Evolutionary conservation across 208 protist genomes (phyloP).

Genomic region (Tritrichomonas musculus): DNA sequence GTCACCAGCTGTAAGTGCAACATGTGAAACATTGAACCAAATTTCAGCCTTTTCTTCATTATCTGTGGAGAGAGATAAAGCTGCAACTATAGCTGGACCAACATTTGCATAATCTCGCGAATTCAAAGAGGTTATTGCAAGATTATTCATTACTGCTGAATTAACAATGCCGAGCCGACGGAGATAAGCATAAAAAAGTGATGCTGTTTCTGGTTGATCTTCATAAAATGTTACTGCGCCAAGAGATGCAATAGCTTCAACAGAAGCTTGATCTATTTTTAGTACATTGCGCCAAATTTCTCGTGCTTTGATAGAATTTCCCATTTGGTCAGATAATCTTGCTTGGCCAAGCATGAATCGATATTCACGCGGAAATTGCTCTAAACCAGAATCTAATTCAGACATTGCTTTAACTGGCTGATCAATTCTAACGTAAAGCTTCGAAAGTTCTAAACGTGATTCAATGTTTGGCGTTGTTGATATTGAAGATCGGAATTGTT

Average conservation of each 20-base stretch:
- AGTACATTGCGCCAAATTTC: neutral
- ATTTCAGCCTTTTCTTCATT: neutral
- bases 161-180: neutral
- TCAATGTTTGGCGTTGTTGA: neutral
- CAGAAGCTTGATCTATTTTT: neutral
- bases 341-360: neutral
- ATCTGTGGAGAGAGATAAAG: neutral
- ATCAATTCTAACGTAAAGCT: neutral
- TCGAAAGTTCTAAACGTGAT: neutral
- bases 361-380: slow-evolving; percentile 24
- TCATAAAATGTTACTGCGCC: slow-evolving; percentile 13
- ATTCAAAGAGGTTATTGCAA: neutral
- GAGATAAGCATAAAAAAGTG: neutral
- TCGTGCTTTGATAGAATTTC: neutral
- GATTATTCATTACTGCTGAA: neutral
- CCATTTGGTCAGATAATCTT: neutral
- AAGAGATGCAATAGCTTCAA: neutral
- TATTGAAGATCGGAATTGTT: slow-evolving; percentile 1
- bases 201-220: slow-evolving; percentile 29
- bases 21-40: slow-evolving; percentile 34
- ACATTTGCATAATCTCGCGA: neutral
- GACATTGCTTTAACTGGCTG: slow-evolving; percentile 29
- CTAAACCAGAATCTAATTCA: neutral
- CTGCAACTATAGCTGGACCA: neutral
- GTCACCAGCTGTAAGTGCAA: neutral